Evolutionary conservation across 306 rosid genomes (phyloP).

Genomic region (Malus fusca): DNA sequence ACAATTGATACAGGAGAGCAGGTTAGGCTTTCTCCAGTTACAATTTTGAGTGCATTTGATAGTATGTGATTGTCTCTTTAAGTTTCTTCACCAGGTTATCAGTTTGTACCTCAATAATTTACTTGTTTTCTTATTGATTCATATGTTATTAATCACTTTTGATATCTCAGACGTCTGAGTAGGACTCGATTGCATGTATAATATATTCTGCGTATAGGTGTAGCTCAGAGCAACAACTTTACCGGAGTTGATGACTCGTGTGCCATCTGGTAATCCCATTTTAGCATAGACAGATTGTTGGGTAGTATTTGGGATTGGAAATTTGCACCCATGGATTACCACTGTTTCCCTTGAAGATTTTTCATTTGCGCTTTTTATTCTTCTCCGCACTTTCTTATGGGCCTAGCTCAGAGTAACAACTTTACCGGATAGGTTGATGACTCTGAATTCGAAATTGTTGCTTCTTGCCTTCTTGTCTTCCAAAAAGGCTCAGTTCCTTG

Average conservation of each 20-base stretch:
- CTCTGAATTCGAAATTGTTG: not conserved
- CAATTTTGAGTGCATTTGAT: conserved; percentile 6
- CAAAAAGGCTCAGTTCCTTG: not conserved
- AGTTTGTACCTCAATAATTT: not conserved
- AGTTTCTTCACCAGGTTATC: not conserved
- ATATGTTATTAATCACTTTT: not conserved
- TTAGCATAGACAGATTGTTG: not conserved
- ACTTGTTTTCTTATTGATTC: not conserved
- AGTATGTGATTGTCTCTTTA: not conserved
- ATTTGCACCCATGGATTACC: not conserved
- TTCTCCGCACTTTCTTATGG: not conserved
- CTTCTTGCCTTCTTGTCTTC: not conserved
- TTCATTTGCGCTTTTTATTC: not conserved
- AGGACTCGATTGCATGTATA: not conserved
- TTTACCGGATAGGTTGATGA: not conserved
- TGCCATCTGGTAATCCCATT: not conserved
- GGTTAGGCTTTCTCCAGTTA: conserved; percentile 38
- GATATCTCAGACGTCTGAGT: not conserved
- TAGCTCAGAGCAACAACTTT: too few relatives aligned
- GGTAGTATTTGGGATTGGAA: not conserved
- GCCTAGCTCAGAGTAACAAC: not conserved
- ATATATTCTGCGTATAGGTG: not conserved
- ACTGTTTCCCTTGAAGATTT: not conserved
- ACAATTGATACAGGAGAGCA: conserved; percentile 77
- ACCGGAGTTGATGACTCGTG: too few relatives aligned